Evolutionary conservation across 345 rosid genomes (phyloP), one percentile per base, ranked within the genome.

Genomic region (Eutrema yunnanense): DNA sequence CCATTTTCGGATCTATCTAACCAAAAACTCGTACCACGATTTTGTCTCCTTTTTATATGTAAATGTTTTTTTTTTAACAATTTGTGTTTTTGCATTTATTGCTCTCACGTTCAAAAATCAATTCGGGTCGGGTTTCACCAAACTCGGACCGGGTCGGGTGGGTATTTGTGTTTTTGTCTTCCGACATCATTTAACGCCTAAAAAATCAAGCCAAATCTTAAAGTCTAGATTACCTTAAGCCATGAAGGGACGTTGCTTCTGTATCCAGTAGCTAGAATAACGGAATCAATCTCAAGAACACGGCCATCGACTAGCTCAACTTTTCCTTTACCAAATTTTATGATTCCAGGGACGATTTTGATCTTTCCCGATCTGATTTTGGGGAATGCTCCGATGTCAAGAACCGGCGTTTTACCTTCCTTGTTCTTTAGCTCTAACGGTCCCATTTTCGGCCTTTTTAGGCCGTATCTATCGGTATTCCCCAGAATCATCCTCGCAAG

Each of bases 221-320:
- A 3, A 27, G 47, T 49, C 4, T 30, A 2, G 34, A 74, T 79
- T 68, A 89, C 97, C 96, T 84, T 83, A 5, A 92, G 87, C 98
- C 98, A 92, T 50, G 86, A 90, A 74, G 95, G 96, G 37, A 92
- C 98, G 57, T 90, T 92, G 91, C 98, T 92, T 52, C 96, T 76
- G 47, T 92, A 92, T 3, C 98, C 98, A 9, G 98, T 92, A 49
- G 98, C 98, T 40, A 92, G 82, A 81, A 92, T 46, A 6, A 90
- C 86, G 13, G 95, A 83, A 65, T 90, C 98, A 52, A 92, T 72
- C 55, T 84, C 83, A 8, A 84, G 85, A 26, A 37, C 78, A 75
- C 85, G 44, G 0, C 96, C 88, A 77, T 90, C 80, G 3, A 86
- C 76, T 27, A 92, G 86, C 90, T 87, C 87, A 5, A 87, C 98